Base-by-base conservation (phyloP, 2,329 filamentous ascomycete species). In the Venturia aucupariae region DNA sequence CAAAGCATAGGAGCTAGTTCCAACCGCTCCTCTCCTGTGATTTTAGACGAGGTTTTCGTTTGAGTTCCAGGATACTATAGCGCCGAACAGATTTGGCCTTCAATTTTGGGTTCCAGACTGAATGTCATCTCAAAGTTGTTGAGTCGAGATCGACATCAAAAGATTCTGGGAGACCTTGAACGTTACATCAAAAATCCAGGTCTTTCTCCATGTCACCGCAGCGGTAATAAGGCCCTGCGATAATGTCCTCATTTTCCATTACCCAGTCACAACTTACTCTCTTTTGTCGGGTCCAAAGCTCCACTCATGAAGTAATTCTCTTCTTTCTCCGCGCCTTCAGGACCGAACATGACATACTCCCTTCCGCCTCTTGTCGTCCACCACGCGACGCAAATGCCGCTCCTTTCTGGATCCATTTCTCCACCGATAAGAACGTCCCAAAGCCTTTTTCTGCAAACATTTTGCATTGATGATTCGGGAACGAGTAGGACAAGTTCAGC, bases 371-470 rank as follows among this genome's bases (percentile, higher is more conserved):
- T 73, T 73, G 84, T 77, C 76, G 86, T 89, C 92, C 92, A 96
- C 92, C 92, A 97, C 2, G 85, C 84, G 22, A 96, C 89, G 60
- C 88, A 91, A 39, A 89, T 82, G 48, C 87, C 85, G 7, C 90
- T 88, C 66, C 91, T 83, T 72, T 95, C 90, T 30, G 95, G 87
- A 75, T 96, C 92, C 85, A 96, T 89, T 77, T 96, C 91, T 3
- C 91, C 91, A 69, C 83, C 86, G 48, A 87, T 87, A 11, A 96
- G 76, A 2, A 91, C 82, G 65, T 94, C 87, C 86, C 90, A 92
- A 74, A 95, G 89, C 61, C 91, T 80, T 67, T 85, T 82, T 71
- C 86, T 86, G 44, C 87, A 90, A 2, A 80, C 78, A 59, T 86
- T 82, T 54, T 86, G 81, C 79, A 92, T 84, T 4, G 70, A 74